Evolutionary conservation across 1,284 basidiomycete species (phyloP), one percentile per base, ranked within the genome.

Genomic region (Crocinoboletus sp.): DNA sequence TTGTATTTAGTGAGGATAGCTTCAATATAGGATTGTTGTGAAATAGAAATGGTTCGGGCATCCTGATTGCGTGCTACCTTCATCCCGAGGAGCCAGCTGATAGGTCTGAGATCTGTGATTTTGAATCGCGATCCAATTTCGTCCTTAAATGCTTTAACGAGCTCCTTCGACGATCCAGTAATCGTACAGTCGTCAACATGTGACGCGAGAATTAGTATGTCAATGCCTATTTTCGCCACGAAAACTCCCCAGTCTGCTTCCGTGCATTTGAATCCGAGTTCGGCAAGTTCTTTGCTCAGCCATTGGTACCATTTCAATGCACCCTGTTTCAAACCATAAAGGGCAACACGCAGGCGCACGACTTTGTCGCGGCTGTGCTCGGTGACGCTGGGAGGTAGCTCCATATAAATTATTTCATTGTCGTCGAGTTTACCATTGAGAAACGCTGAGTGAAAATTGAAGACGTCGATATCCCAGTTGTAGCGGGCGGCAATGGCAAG

Each of bases 261-360:
- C 4, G 20, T 22, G 4, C 20, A 22, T 22, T 22, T 22, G 20
- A 22, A 6, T 4, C 20, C 6, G 20, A 22, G 20, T 22, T 22
- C 20, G 6, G 4, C 20, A 22, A 22, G 20, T 22, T 22, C 22
- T 23, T 23, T 23, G 22, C 22, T 7, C 2, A 23, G 22, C 22
- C 2, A 2, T 11, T 48, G 37, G 3, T 48, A 37, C 32, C 38
- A 48, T 19, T 46, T 48, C 4, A 46, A 6, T 7, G 23, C 8
- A 1, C 25, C 38, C 6, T 48, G 44, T 8, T 48, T 48, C 1
- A 16, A 40, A 0, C 43, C 24, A 3, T 48, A 48, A 1, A 48
- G 31, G 0, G 30, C 4, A 1, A 40, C 3, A 0, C 7, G 11
- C 0, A 46, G 24, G 5, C 1, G 9, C 1, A 23, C 17, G 0